Percentiles rank a stretch among this genome's conserved stretches.
These are phyloP conservation scores for Nyssa sinensis DNA, from an alignment of 148 eudicot species.

Conservation along the genomic window DNA sequence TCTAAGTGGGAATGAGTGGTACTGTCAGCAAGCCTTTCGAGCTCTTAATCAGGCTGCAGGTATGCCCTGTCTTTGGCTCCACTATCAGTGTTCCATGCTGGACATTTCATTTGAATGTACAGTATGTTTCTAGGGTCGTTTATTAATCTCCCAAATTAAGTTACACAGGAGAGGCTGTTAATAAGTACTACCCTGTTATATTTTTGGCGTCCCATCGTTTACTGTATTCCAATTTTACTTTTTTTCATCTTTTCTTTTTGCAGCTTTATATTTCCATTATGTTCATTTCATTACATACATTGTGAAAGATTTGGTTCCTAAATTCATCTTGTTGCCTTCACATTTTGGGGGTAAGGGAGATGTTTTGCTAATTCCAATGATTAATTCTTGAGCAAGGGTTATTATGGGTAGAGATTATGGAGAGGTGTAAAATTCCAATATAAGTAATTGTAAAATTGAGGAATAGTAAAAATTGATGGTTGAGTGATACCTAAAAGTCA, in stretches of 20 bases:
- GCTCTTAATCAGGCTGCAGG: slow-evolving; percentile 99
- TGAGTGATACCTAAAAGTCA: not conserved
- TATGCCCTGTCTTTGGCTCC: slow-evolving; percentile 21
- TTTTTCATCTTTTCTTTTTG: too few species aligned
- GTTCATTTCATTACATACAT: not conserved
- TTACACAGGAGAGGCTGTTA: not conserved
- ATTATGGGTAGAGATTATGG: not conserved
- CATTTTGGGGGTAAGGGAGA: not conserved
- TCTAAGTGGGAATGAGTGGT: slow-evolving; percentile 87
- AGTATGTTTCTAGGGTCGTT: not conserved
- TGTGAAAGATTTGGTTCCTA: not conserved
- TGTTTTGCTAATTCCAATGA: not conserved
- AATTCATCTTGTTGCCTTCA: not conserved
- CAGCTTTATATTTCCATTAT: too few species aligned
- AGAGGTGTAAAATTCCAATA: not conserved
- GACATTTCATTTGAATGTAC: not conserved
- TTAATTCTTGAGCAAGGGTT: not conserved
- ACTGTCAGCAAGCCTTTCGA: slow-evolving; percentile 96
- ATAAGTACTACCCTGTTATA: not conserved
- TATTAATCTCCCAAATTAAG: not conserved
- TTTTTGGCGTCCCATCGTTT: not conserved
- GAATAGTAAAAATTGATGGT: not conserved
- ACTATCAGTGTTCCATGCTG: slow-evolving; percentile 6
- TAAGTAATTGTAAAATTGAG: not conserved
- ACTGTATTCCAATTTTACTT: too few species aligned